Evolutionary conservation across 768 basidiomycete genomes (phyloP).

Genomic region (Hebeloma cylindrosporum): DNA sequence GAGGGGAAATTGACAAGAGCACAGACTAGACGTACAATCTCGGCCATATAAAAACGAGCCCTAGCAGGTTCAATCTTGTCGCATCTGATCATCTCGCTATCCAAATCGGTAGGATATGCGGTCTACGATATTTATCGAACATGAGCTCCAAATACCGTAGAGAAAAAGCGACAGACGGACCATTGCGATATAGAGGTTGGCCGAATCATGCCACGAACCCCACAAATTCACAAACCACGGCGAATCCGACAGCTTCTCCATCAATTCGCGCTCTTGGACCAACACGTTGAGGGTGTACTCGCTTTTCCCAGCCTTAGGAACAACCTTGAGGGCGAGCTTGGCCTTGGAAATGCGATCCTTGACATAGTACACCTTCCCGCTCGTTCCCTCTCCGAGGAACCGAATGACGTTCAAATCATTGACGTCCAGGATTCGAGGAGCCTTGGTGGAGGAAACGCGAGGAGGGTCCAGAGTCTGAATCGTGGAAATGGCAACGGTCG

Average conservation of each 20-base stretch:
- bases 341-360: slow-evolving; percentile 22
- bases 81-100: slow-evolving; percentile 29
- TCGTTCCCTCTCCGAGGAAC: slow-evolving; percentile 29
- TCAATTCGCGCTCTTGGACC: slow-evolving; percentile 22
- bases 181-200: slow-evolving; percentile 26
- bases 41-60: slow-evolving; percentile 35
- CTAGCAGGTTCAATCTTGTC: slow-evolving; percentile 21
- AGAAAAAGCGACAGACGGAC: slow-evolving; percentile 15
- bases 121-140: slow-evolving; percentile 16
- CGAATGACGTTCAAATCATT: slow-evolving; percentile 22
- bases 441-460: neutral
- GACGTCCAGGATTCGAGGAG: slow-evolving; percentile 12
- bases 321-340: slow-evolving; percentile 31
- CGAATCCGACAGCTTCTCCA: slow-evolving; percentile 19
- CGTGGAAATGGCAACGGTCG: neutral
- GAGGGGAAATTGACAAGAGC: neutral
- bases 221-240: slow-evolving; percentile 25
- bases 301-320: slow-evolving; percentile 21
- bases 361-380: slow-evolving; percentile 29
- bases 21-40: slow-evolving; percentile 28
- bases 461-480: neutral
- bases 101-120: slow-evolving; percentile 30
- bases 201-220: slow-evolving; percentile 24
- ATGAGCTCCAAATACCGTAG: neutral
- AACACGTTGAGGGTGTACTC: slow-evolving; percentile 15